These are phyloP conservation scores for Erysimum pusillum DNA, from an alignment of 441 rosid species.

Conservation along the genomic window DNA sequence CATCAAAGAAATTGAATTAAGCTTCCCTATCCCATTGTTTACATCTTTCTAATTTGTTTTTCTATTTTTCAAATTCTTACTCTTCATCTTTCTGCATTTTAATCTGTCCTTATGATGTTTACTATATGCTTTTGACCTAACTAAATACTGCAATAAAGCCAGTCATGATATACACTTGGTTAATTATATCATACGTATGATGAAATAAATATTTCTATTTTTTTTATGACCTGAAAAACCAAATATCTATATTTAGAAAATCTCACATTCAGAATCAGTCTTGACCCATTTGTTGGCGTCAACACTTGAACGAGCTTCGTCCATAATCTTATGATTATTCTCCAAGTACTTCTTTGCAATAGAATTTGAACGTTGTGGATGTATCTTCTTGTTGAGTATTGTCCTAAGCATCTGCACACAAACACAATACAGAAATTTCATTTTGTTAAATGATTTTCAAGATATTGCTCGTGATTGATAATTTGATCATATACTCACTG, in stretches of 20 bases:
- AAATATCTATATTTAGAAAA: slow-evolving; percentile 1
- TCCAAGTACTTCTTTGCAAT: slow-evolving; percentile 47
- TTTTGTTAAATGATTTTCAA: too few species aligned
- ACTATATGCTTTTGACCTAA: slow-evolving; percentile 40
- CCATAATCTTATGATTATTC: slow-evolving; percentile 37
- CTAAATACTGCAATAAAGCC: slow-evolving; percentile 34
- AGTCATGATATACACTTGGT: slow-evolving; percentile 10
- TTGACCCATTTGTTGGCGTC: slow-evolving; percentile 61
- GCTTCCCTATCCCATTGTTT: slow-evolving; percentile 17
- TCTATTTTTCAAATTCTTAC: slow-evolving; percentile 19
- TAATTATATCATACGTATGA: slow-evolving; percentile 6
- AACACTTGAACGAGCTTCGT: slow-evolving; percentile 43
- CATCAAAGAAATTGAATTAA: slow-evolving; percentile 42
- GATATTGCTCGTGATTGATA: background rate
- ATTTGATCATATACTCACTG: slow-evolving; percentile 10
- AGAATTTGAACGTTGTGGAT: slow-evolving; percentile 47
- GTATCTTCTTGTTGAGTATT: slow-evolving; percentile 48
- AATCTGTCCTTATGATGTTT: slow-evolving; percentile 29
- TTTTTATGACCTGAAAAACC: background rate
- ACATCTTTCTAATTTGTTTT: background rate
- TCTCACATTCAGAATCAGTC: slow-evolving; percentile 67
- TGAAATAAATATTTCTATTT: background rate
- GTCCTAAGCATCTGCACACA: slow-evolving; percentile 43
- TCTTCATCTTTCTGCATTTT: slow-evolving; percentile 36
- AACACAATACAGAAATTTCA: background rate